Base-by-base conservation (phyloP, 305 asterid species). In the Fraxinus greggii region DNA sequence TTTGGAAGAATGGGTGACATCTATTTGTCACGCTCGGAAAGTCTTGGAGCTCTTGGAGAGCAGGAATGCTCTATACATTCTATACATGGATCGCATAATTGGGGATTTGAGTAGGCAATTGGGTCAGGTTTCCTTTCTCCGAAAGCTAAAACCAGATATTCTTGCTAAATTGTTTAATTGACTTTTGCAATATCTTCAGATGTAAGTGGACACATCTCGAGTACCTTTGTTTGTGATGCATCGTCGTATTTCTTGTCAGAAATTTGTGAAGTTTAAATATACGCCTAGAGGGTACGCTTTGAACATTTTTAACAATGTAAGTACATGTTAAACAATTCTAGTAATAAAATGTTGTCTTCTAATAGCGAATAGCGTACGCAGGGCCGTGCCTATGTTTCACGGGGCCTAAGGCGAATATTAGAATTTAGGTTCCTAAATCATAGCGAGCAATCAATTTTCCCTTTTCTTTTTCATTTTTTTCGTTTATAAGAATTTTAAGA, bases 51-150 rank as follows among this genome's bases (percentile, higher is more conserved):
- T 89, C 33, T 75, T 93, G 86, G 99, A 97, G 87, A 86, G 80
- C 87, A 90, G 95, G 90, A 93, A 89, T 78, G 85, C 92, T 73
- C 88, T 97, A 23, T 97, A 94, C 89, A 86, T 89, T 80, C 79
- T 94, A 78, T 97, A 92, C 92, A 92, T 97, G 88, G 98, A 97
- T 84, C 93, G 98, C 21, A 88, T 97, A 72, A 81, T 93, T 17
- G 99, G 97, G 76, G 92, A 85, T 83, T 80, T 94, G 76, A 91
- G 95, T 51, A 90, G 93, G 83, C 89, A 81, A 82, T 89, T 89
- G 51, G 90, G 93, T 28, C 97, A 92, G 85, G 88, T 82, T 76
- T 88, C 98, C 75, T 89, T 88, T 45, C 83, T 78, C 76, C 89
- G 83, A 82, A 89, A 85, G 88, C 93, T 96, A 75, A 89, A 78